Base-by-base conservation (phyloP, 768 basidiomycete genomes). In the Suillus variegatus region DNA sequence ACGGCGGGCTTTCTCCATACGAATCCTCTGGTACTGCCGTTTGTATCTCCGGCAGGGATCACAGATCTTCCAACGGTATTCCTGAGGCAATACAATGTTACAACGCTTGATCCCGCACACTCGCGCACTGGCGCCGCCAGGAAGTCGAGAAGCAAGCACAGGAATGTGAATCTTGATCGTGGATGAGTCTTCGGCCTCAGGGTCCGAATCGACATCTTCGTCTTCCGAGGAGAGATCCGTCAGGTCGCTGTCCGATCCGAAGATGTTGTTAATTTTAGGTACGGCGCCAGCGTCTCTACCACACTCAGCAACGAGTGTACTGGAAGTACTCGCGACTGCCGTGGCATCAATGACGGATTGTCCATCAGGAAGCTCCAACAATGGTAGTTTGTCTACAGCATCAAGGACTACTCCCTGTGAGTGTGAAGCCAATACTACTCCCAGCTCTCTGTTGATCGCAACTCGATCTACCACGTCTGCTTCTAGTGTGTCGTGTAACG, bases 31-130 rank as follows among this genome's bases (percentile, higher is more conserved):
- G 65, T 79, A 80, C 40, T 73, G 63, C 6, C 81, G 74, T 32
- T 75, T 74, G 25, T 73, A 73, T n/a, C 73, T 66, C 16, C 82
- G 79, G 66, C 83, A 84, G 3, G 78, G 63, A 7, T 79, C 76
- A 54, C 83, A 85, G 10, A 74, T 77, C 67, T 84, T 83, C 82
- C 81, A 81, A 1, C 70, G 74, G 64, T 80, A 76, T 8, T 69
- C 74, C 22, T 60, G 60, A 2, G 77, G 70, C 35, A 84, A 68
- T 7, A 72, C 67, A 40, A 75, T 74, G 9, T 73, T 74, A 54
- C 83, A 84, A 57, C 71, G 65, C 47, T 70, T 69, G 62, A 75
- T 76, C 3, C 68, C 72, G 63, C 83, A 84, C 44, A 77, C 76
- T 14, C 52, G 70, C 25, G 61, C 46, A 5, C 6, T 8, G 12